These are phyloP conservation scores for Herpetomonas samuelpessoai DNA, from an alignment of 208 protist species.

Conservation along the genomic window DNA sequence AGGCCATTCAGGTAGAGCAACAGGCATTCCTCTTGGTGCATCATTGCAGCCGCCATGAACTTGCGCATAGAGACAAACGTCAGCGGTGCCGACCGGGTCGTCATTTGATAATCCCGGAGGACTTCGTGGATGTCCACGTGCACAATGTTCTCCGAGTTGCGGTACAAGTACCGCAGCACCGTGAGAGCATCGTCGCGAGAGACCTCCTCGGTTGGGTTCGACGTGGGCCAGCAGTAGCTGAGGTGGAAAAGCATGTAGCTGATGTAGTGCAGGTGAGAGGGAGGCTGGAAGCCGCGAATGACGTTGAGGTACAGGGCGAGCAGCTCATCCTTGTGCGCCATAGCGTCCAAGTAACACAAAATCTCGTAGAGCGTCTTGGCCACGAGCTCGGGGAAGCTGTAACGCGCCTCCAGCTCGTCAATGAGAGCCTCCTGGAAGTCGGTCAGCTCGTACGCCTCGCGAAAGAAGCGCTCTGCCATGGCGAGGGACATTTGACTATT, in stretches of 20 bases:
- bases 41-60: constrained; percentile 66
- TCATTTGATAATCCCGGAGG: constrained; percentile 74
- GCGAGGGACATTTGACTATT: constrained; percentile 66
- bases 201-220: constrained; percentile 59
- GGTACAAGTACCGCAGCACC: constrained; percentile 81
- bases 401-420: constrained; percentile 82
- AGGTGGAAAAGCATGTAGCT: constrained; percentile 79
- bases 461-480: constrained; percentile 78
- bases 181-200: constrained; percentile 58
- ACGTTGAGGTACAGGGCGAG: constrained; percentile 73
- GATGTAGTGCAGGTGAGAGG: constrained; percentile 82
- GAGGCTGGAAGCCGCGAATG: constrained; percentile 78
- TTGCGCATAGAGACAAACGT: constrained; percentile 70
- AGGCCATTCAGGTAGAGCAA: constrained; percentile 74
- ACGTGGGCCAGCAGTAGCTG: constrained; percentile 81
- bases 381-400: constrained; percentile 84
- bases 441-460: constrained; percentile 70
- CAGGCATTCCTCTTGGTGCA: constrained; percentile 82
- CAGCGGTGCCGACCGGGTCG: constrained; percentile 66
- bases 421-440: constrained; percentile 88
- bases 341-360: constrained; percentile 85
- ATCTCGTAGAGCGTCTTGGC: constrained; percentile 88
- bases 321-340: constrained; percentile 40
- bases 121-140: constrained; percentile 58
- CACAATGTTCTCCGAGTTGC: constrained; percentile 42